These are phyloP conservation scores for Talaromyces sp. DNA, from an alignment of 2,329 filamentous ascomycete species.

Conservation along the genomic window DNA sequence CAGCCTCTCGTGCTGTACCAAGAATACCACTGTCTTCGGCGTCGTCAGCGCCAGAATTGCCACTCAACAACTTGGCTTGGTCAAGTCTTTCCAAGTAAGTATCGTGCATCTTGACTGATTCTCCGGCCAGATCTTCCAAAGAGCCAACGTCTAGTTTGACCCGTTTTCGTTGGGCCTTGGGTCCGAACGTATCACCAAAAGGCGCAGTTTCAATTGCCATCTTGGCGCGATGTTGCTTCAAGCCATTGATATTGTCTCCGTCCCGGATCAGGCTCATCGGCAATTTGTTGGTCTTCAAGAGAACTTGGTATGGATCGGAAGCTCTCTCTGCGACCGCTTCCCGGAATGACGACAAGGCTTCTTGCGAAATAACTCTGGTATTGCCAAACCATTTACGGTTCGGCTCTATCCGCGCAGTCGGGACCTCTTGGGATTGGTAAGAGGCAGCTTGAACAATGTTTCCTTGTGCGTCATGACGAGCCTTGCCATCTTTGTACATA, in stretches of 20 bases:
- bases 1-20: constrained; percentile 68
- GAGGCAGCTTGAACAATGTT: constrained; percentile 78
- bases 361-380: constrained; percentile 83
- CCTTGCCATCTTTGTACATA: constrained; percentile 83
- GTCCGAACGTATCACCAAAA: constrained; percentile 84
- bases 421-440: constrained; percentile 77
- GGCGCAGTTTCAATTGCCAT: constrained; percentile 84
- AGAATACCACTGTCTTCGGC: constrained; percentile 43
- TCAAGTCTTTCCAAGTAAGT: constrained; percentile 75
- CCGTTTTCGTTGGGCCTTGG: constrained; percentile 86
- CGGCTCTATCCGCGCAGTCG: constrained; percentile 83
- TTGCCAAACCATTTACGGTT: constrained; percentile 98
- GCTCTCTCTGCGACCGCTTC: constrained; percentile 88
- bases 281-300: constrained; percentile 96
- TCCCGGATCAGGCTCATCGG: constrained; percentile 93
- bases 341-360: constrained; percentile 79
- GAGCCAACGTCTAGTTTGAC: constrained; percentile 81
- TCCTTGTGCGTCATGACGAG: constrained; percentile 74
- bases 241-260: constrained; percentile 66
- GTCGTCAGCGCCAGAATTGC: constrained; percentile 55
- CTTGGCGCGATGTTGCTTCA: constrained; percentile 91
- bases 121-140: constrained; percentile 74
- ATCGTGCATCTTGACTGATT: constrained; percentile 75
- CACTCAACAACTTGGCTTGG: constrained; percentile 70
- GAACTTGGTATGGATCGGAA: constrained; percentile 83